Conservation (phyloP, 2,329 filamentous ascomycete genomes). For the Magnaporthiopsis incrustans region DNA sequence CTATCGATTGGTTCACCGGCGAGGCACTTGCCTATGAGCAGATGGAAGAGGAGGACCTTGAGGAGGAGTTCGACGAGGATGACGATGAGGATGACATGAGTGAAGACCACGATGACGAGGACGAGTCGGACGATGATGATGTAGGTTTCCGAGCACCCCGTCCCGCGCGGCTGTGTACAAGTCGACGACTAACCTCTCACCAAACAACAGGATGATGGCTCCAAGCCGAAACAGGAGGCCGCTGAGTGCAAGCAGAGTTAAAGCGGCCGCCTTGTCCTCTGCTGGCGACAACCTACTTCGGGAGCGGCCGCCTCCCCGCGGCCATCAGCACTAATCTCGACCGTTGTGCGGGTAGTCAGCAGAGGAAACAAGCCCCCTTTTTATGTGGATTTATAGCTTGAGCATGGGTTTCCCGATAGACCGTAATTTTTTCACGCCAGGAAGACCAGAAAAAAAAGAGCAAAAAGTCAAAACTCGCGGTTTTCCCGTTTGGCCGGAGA, state of each 20-base stretch:
- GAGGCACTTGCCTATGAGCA: constrained; percentile 97
- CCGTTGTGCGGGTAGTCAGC: not conserved
- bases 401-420: constrained; percentile 14
- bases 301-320: not conserved
- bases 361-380: not conserved
- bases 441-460: constrained; percentile 4
- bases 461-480: constrained; percentile 5
- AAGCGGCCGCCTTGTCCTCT: constrained; percentile 16
- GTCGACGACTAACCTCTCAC: constrained; percentile 9
- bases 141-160: constrained; percentile 34
- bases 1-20: constrained; percentile 98
- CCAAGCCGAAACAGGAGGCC: constrained; percentile 88
- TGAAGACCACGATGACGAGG: constrained; percentile 76
- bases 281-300: not conserved
- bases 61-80: constrained; percentile 79
- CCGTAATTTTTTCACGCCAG: constrained; percentile 13
- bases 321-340: not conserved
- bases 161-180: not conserved
- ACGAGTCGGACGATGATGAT: constrained; percentile 67
- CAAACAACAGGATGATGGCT: constrained; percentile 63
- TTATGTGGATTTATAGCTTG: constrained; percentile 5
- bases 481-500: not conserved
- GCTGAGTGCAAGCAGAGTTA: constrained; percentile 96
- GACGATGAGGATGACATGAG: constrained; percentile 86
- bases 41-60: constrained; percentile 72